These are phyloP conservation scores for Canavalia ensiformis DNA, from an alignment of 306 rosid genomes.

Conservation along the genomic window DNA sequence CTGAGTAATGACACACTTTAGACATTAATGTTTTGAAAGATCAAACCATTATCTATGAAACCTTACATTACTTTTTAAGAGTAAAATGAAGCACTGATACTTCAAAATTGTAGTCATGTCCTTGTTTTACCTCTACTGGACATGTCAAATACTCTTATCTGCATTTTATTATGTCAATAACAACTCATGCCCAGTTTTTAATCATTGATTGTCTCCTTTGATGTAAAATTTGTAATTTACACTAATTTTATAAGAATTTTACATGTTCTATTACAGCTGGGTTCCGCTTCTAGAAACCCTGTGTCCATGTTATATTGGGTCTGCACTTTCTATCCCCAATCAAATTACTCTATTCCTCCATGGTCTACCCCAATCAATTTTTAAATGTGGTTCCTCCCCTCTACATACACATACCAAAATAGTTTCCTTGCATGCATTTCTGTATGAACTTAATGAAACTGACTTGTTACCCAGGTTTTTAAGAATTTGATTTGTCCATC, in stretches of 20 bases:
- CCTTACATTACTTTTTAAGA: slow-evolving; percentile 15
- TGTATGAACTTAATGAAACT: slow-evolving; percentile 11
- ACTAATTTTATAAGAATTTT: not conserved
- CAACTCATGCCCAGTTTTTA: not conserved
- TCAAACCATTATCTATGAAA: slow-evolving; percentile 10
- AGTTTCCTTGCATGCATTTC: not conserved
- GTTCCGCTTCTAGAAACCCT: not conserved
- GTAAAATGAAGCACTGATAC: not conserved
- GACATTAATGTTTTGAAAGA: slow-evolving; percentile 34
- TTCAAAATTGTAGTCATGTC: not conserved
- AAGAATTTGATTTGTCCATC: slow-evolving; percentile 4
- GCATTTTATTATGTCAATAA: not conserved
- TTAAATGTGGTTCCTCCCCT: slow-evolving; percentile 31
- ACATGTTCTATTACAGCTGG: not conserved
- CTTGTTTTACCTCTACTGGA: not conserved
- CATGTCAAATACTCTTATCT: not conserved
- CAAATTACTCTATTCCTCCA: not conserved
- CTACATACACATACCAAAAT: not conserved
- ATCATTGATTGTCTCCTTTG: not conserved
- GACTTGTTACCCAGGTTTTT: not conserved
- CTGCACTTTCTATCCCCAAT: not conserved
- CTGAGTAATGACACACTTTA: slow-evolving; percentile 18
- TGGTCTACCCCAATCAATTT: slow-evolving; percentile 14
- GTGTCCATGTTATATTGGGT: no score
- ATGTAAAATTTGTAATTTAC: not conserved